Conservation (phyloP, 768 basidiomycete genomes). For the Candolleomyces eurysporus region DNA sequence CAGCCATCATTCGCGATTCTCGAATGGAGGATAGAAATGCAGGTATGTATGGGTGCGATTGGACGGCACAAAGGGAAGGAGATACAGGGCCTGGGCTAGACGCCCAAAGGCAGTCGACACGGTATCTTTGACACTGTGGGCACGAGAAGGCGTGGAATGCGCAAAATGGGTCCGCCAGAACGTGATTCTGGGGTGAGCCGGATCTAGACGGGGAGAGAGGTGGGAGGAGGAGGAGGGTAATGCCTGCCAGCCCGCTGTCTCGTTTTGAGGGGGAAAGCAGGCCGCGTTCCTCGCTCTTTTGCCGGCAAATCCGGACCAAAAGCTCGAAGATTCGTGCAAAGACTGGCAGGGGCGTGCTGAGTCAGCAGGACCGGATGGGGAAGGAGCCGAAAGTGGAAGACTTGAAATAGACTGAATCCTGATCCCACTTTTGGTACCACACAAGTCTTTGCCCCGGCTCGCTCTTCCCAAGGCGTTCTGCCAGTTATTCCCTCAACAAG, state of each 20-base stretch:
- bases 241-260: no score
- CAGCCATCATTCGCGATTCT: not conserved
- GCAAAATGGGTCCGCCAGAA: not conserved
- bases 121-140: no score
- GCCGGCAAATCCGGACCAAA: no score
- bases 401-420: conserved; percentile 33
- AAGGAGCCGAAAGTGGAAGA: conserved; percentile 16
- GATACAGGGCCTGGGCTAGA: not conserved
- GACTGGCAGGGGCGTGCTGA: not conserved
- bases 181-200: no score
- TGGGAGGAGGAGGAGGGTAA: no score
- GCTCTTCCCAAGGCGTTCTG: conserved; percentile 9
- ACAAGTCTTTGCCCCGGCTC: conserved; percentile 27
- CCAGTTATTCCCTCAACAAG: conserved; percentile 24
- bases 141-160: no score
- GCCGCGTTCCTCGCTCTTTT: no score
- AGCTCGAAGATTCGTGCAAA: not conserved
- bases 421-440: conserved; percentile 28
- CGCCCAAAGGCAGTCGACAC: not conserved
- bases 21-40: not conserved
- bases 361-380: not conserved
- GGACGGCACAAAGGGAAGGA: not conserved
- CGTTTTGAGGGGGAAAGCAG: no score
- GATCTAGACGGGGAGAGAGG: no score
- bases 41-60: not conserved